Conservation (phyloP, 192 early-diverging fungal species). For the Linnemannia schmuckeri region DNA sequence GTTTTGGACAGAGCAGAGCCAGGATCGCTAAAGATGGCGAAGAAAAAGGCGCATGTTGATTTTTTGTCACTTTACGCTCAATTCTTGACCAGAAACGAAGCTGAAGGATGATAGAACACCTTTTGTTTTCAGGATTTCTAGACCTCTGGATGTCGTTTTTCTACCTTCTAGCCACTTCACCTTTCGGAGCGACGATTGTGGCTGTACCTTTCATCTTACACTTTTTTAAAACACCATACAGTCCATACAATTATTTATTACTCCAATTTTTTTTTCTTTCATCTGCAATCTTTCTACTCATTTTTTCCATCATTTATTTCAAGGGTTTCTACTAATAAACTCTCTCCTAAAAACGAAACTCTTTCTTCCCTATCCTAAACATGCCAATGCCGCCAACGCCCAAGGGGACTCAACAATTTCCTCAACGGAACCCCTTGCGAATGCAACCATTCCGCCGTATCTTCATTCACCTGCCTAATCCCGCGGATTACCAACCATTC, state of each 20-base stretch:
- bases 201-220: not conserved
- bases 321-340: not conserved
- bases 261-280: not conserved
- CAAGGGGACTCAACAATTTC: slow-evolving; percentile 31
- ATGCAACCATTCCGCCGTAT: slow-evolving; percentile 40
- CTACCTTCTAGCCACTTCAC: not conserved
- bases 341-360: too few species aligned
- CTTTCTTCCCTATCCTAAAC: not conserved
- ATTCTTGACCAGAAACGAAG: too few species aligned
- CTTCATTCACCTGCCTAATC: slow-evolving; percentile 30
- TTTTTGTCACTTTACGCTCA: too few species aligned
- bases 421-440: slow-evolving; percentile 44
- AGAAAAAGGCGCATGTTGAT: too few species aligned
- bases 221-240: not conserved
- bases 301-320: not conserved
- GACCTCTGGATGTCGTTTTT: not conserved
- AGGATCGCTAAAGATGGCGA: not conserved
- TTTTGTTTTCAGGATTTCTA: not conserved
- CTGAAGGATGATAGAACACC: not conserved
- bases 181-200: not conserved
- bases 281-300: not conserved
- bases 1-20: too few species aligned
- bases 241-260: slow-evolving; percentile 4
- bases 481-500: slow-evolving; percentile 39
- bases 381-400: slow-evolving; percentile 47